Evolutionary conservation across 495 filamentous ascomycete genomes (phyloP).

Genomic region (Opeltia flavorubescens): DNA sequence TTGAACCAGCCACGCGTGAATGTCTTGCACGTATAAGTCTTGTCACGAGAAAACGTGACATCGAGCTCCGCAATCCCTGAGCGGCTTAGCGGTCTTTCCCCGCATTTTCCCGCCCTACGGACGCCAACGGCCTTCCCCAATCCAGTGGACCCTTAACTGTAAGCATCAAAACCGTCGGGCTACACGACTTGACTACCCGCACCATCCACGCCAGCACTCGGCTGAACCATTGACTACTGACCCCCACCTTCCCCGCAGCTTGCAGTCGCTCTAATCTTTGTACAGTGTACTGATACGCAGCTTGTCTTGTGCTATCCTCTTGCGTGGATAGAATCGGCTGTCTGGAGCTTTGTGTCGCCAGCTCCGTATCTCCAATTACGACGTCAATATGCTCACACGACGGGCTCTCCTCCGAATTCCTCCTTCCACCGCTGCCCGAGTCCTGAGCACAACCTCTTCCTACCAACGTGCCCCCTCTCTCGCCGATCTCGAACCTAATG

Average conservation of each 20-base stretch:
- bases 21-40: no score
- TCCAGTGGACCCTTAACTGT: background rate
- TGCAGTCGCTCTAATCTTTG: background rate
- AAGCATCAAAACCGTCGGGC: background rate
- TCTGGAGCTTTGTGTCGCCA: conserved; percentile 1
- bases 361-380: background rate
- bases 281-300: background rate
- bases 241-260: background rate
- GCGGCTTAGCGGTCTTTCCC: no score
- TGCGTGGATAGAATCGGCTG: background rate
- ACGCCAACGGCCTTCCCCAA: background rate
- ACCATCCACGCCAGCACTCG: background rate
- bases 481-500: conserved; percentile 63
- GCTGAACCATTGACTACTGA: background rate
- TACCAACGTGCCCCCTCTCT: conserved; percentile 57
- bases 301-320: background rate
- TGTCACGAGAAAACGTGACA: no score
- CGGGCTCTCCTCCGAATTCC: conserved; percentile 33
- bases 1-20: no score
- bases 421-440: conserved; percentile 33
- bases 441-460: conserved; percentile 44
- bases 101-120: no score
- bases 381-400: conserved; percentile 31
- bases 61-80: no score
- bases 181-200: background rate